phyloP scores from a whole-genome alignment of 2,329 filamentous ascomycete species.

The Aspergillus carbonarius region DNA sequence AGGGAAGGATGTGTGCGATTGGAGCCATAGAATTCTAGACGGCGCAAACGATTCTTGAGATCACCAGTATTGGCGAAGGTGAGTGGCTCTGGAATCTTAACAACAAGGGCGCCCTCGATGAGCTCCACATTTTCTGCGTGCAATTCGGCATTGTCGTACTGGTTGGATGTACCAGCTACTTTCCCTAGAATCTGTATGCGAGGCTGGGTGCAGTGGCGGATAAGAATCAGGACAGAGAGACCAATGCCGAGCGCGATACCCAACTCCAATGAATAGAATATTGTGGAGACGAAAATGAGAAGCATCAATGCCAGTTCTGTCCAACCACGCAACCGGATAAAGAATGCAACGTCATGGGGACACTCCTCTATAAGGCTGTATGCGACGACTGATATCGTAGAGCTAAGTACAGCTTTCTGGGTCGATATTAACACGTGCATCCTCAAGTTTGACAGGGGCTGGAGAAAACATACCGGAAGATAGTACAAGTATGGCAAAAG shows the following conservation, averaged over 20 bases:
- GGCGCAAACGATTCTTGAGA: constrained; percentile 75
- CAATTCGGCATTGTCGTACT: constrained; percentile 80
- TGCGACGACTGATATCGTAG: constrained; percentile 94
- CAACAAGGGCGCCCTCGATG: constrained; percentile 86
- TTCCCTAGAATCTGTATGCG: constrained; percentile 95
- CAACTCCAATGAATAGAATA: constrained; percentile 90
- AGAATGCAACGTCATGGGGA: constrained; percentile 88
- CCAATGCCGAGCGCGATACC: constrained; percentile 94
- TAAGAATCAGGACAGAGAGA: constrained; percentile 82
- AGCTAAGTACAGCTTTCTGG: constrained; percentile 86
- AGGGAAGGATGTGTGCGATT: constrained; percentile 80
- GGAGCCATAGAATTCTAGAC: constrained; percentile 90
- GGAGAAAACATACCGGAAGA: constrained; percentile 68
- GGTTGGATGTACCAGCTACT: constrained; percentile 71
- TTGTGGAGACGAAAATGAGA: constrained; percentile 85
- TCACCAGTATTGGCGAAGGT: constrained; percentile 97
- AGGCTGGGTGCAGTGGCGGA: constrained; percentile 85
- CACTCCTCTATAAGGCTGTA: constrained; percentile 94
- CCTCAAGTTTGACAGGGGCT: not conserved
- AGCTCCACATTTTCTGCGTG: constrained; percentile 76
- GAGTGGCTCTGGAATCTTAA: constrained; percentile 95
- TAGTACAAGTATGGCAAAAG: constrained; percentile 92
- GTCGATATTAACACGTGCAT: not conserved
- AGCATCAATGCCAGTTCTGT: constrained; percentile 83
- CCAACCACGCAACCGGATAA: constrained; percentile 80